Percentiles rank a stretch among this genome's conserved stretches.
phyloP scores from a whole-genome alignment of 1,284 basidiomycete genomes.

The Malassezia caprae region DNA sequence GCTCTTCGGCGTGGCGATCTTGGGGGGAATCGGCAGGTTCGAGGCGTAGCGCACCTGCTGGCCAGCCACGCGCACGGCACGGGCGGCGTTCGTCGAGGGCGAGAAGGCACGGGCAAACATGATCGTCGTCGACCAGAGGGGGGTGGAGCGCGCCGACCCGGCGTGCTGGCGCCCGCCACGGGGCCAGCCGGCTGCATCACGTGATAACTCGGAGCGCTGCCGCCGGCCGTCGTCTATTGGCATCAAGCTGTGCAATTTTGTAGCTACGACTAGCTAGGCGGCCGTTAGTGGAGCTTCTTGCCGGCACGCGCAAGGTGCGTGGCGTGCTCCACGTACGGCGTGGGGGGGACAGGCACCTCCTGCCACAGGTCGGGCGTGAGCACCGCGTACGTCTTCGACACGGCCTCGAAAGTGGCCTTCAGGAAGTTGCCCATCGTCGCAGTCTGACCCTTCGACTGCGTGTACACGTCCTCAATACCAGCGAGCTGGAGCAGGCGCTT shows the following conservation, averaged over 20 bases:
- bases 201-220: slow-evolving; percentile 3
- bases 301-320: slow-evolving; percentile 41
- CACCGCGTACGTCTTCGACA: slow-evolving; percentile 95
- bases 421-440: slow-evolving; percentile 99
- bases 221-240: neutral
- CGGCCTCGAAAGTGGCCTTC: slow-evolving; percentile 93
- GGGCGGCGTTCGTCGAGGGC: slow-evolving; percentile 11
- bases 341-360: slow-evolving; percentile 71
- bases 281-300: slow-evolving; percentile 30
- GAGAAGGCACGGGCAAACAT: slow-evolving; percentile 18
- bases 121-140: slow-evolving; percentile 1
- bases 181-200: slow-evolving; percentile 9
- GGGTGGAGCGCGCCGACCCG: neutral
- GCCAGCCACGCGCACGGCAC: slow-evolving; percentile 14
- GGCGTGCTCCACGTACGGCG: slow-evolving; percentile 45
- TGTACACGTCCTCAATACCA: slow-evolving; percentile 87
- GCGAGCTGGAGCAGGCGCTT: slow-evolving; percentile 96
- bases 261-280: slow-evolving; percentile 1
- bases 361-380: slow-evolving; percentile 92
- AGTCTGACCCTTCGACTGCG: slow-evolving; percentile 93
- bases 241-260: slow-evolving; percentile 12
- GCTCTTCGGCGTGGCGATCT: slow-evolving; percentile 80
- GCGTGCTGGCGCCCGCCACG: slow-evolving; percentile 5
- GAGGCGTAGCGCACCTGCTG: slow-evolving; percentile 30
- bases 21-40: slow-evolving; percentile 67